Evolutionary conservation across 768 basidiomycete species (phyloP), one percentile per base, ranked within the genome.

Genomic region (Mycena crocata): DNA sequence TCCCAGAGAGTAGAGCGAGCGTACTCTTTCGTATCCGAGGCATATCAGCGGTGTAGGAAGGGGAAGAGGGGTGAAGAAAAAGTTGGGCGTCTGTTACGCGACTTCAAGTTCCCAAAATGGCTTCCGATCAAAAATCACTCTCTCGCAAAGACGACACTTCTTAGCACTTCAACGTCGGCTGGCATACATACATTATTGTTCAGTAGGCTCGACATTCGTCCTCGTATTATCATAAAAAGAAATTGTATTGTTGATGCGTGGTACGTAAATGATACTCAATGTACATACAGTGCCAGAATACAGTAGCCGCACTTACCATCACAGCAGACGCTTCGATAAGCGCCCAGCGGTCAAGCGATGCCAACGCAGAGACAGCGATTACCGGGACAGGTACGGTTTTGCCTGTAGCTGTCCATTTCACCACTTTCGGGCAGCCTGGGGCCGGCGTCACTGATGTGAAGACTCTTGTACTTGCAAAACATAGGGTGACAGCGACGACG

Each of bases 21-120:
- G 66, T 69, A 90, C 90, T 89, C 79, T 92, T 92, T 74, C 90
- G 82, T 72, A 92, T 92, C 40, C 83, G 84, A 73, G 69, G 69
- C 69, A 70, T 70, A 28, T 57, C 48, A 32, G 44, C 23, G 42
- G 13, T 31, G 46, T 8, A 7, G 35, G 50, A 50, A 45, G 60
- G 21, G 5, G 35, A 26, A 5, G 23, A 44, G 50, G 35, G 32
- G 19, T 6, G 31, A 17, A 42, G 35, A 51, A 66, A 62, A 70
- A 62, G 44, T 70, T 64, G 61, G 46, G 61, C 60, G 61, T 42
- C 37, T 37, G 9, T 34, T 57, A 54, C 24, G 14, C 10, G 21
- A 37, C 44, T 64, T n/a, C n/a, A n/a, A n/a, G n/a, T n/a, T 54
- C 67, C 57, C 48, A 23, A 64, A 49, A 59, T 42, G 51, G 67